Percentiles rank a stretch among this genome's conserved stretches.
Evolutionary conservation across 208 protist genomes (phyloP).

Genomic region (Leishmania amazonensis): DNA sequence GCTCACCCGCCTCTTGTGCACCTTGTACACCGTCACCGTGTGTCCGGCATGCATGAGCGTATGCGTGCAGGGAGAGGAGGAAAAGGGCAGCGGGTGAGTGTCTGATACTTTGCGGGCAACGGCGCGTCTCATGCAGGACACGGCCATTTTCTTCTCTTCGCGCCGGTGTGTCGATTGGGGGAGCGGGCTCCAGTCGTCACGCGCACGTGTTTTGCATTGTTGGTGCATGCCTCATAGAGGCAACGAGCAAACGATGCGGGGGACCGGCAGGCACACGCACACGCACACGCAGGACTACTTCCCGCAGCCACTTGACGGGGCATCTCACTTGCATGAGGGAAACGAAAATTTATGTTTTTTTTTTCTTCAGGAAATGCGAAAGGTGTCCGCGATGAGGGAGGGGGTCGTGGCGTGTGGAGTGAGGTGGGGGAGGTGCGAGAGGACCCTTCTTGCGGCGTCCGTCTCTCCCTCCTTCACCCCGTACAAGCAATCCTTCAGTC

Average conservation of each 20-base stretch:
- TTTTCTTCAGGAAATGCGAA: too few species aligned
- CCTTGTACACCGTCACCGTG: not conserved
- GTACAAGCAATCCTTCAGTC: too few species aligned
- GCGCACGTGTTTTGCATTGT: not conserved
- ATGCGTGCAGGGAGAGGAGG: not conserved
- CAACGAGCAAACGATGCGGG: not conserved
- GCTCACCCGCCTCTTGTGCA: not conserved
- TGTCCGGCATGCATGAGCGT: too few species aligned
- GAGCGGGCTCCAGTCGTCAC: not conserved
- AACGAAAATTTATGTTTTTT: too few species aligned
- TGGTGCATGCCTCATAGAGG: too few species aligned
- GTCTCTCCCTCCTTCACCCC: too few species aligned
- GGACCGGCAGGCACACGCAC: not conserved
- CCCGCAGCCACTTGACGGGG: too few species aligned
- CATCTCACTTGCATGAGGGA: too few species aligned
- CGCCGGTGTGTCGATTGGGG: not conserved
- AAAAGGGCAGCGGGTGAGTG: not conserved
- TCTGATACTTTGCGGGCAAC: not conserved
- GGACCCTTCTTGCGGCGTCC: too few species aligned
- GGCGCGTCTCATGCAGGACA: not conserved
- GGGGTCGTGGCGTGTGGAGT: too few species aligned
- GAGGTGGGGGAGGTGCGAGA: too few species aligned
- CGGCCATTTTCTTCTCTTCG: not conserved
- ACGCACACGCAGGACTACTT: not conserved
- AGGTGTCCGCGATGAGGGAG: too few species aligned